phyloP scores from a whole-genome alignment of 192 early-diverging fungal genomes.

The Entomortierella parvispora region DNA sequence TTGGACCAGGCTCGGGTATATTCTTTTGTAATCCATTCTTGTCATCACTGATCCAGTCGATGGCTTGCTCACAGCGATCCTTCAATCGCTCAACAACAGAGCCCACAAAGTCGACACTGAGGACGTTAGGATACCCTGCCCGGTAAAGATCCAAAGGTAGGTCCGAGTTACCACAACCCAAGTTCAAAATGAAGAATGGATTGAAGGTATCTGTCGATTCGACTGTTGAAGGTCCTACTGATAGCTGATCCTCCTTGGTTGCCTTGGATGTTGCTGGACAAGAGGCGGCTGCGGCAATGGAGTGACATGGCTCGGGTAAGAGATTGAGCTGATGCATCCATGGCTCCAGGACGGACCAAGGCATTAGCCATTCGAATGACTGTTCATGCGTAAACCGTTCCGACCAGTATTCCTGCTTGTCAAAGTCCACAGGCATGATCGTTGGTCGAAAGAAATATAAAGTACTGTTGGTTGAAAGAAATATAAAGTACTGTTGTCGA shows the following conservation, averaged over 20 bases:
- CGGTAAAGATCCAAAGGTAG: constrained; percentile 29
- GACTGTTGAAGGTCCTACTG: constrained; percentile 5
- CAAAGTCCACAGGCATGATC: constrained; percentile 19
- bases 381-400: constrained; percentile 19
- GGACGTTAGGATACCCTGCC: constrained; percentile 17
- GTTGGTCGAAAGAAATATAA: neutral
- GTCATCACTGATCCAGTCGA: constrained; percentile 6
- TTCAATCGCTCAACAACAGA: constrained; percentile 33
- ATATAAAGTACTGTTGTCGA: neutral
- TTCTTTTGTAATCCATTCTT: neutral
- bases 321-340: neutral
- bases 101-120: constrained; percentile 33
- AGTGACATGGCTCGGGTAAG: neutral
- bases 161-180: constrained; percentile 38
- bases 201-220: neutral
- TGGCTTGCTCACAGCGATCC: constrained; percentile 20
- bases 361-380: constrained; percentile 43
- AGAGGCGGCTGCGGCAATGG: too few relatives aligned
- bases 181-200: constrained; percentile 18
- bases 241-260: too few relatives aligned
- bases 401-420: constrained; percentile 34
- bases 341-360: constrained; percentile 35
- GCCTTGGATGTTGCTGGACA: too few relatives aligned
- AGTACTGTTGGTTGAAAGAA: neutral
- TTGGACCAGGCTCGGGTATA: too few relatives aligned